Percentiles rank a stretch among this genome's conserved stretches.
Evolutionary conservation across 2,329 filamentous ascomycete genomes (phyloP).

Genomic region (Phyllosticta citriasiana): DNA sequence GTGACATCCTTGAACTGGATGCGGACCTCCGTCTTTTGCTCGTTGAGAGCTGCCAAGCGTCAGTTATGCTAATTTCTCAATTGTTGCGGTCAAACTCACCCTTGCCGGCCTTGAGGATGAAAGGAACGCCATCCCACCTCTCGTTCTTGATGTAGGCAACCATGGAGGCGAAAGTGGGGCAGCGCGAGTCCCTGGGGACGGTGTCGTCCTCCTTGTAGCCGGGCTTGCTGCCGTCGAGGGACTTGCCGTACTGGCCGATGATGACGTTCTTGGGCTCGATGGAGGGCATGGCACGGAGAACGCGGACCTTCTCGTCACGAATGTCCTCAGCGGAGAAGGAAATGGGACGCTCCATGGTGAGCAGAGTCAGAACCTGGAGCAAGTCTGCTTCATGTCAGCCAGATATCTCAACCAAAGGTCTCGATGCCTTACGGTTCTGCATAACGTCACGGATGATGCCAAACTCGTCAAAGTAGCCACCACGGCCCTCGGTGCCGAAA

Average conservation of each 20-base stretch:
- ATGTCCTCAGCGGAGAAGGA: slow-evolving; percentile 98
- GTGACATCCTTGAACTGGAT: slow-evolving; percentile 99
- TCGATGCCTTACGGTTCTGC: slow-evolving; percentile 68
- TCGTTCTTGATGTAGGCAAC: slow-evolving; percentile 99
- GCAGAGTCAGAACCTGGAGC: slow-evolving; percentile 86
- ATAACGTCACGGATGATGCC: slow-evolving; percentile 99
- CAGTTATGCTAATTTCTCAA: slow-evolving; percentile 1
- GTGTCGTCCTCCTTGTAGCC: slow-evolving; percentile 98
- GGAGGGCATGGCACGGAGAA: slow-evolving; percentile 81
- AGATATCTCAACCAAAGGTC: not conserved
- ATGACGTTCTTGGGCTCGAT: slow-evolving; percentile 99
- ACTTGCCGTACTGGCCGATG: slow-evolving; percentile 96
- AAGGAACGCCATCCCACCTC: slow-evolving; percentile 97
- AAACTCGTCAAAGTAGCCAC: slow-evolving; percentile 98
- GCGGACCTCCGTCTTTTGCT: slow-evolving; percentile 98
- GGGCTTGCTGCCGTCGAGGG: slow-evolving; percentile 90
- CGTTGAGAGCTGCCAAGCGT: slow-evolving; percentile 63
- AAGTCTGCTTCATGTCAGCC: slow-evolving; percentile 46
- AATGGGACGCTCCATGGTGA: slow-evolving; percentile 97
- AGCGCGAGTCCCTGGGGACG: slow-evolving; percentile 91
- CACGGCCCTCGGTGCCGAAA: slow-evolving; percentile 94
- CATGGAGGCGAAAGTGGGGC: slow-evolving; percentile 95
- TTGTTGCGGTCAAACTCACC: slow-evolving; percentile 24
- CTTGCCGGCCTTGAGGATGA: slow-evolving; percentile 99
- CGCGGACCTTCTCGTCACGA: slow-evolving; percentile 95